Evolutionary conservation across 2,329 filamentous ascomycete species (phyloP), one percentile per base, ranked within the genome.

Genomic region (Colletotrichum chrysophilum): DNA sequence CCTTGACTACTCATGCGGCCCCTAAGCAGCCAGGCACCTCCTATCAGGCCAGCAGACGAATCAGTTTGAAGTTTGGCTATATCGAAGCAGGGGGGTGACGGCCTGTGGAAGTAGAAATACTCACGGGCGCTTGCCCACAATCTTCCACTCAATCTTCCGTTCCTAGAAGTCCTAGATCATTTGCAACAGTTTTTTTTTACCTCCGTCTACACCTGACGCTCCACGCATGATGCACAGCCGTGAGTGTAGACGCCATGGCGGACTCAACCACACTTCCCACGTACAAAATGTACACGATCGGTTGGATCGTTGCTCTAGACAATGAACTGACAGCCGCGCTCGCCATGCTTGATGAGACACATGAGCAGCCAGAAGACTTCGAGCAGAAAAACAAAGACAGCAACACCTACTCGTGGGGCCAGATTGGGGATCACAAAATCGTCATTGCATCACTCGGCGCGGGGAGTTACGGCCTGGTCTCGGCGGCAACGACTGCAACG

Each of bases 401-500:
- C 13, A 64, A 64, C 16, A 38, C 16, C 48, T 79, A 80, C 32
- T 58, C 48, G 0, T 64, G 78, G 7, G 80, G 80, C 2, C 38
- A 21, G 2, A 62, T 79, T 1, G 74, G 74, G 4, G 24, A 65
- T 3, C 79, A 79, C 26, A 78, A 80, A 21, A 55, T 80, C 12
- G 78, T 79, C 9, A 78, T 80, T 24, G 76, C 78, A 6, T 56
- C 69, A 0, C 52, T 80, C 16, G 78, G 78, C 0, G n/a, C 32
- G 0, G 74, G 71, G 2, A 71, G 68, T 16, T 78, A 77, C 16
- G 78, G 78, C 16, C 66, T 43, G 1, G 14, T 21, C 1, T 66
- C 66, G 0, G 66, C 66, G 0, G 66, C 71, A 3, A 48, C 36
- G 26, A 82, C 82, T 2, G 82, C 79, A 1, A 76, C 52, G 7